Conservation (phyloP, 805 yeast species). For the Yamadazyma akitaensis region DNA sequence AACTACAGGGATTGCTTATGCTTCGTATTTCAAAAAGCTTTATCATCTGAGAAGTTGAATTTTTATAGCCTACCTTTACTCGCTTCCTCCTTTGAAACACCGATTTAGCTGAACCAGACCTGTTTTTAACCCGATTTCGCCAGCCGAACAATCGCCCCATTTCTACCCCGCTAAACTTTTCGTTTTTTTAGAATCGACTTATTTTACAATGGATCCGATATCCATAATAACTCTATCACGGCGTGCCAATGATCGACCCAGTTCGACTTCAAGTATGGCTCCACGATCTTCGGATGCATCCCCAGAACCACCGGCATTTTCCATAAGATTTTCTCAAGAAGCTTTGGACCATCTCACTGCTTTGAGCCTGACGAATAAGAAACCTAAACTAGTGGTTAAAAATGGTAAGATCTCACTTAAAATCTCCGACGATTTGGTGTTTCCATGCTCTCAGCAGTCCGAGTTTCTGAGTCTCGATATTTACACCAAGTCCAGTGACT, state of each 20-base stretch:
- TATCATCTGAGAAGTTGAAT: not conserved
- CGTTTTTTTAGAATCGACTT: no score
- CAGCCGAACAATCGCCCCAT: not conserved
- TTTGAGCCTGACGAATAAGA: constrained; percentile 11
- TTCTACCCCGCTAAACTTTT: not conserved
- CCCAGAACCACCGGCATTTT: constrained; percentile 2
- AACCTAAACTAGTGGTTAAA: constrained; percentile 35
- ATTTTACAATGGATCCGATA: constrained; percentile 3
- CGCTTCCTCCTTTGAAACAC: not conserved
- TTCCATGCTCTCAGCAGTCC: constrained; percentile 31
- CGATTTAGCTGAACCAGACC: no score
- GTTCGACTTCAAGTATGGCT: not conserved
- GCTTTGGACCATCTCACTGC: constrained; percentile 23
- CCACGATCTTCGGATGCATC: not conserved
- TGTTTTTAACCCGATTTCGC: no score
- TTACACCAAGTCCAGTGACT: constrained; percentile 16
- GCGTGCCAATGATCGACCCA: not conserved
- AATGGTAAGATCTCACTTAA: constrained; percentile 33
- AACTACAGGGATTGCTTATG: not conserved
- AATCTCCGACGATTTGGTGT: constrained; percentile 22
- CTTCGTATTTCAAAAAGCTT: not conserved
- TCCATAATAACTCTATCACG: not conserved
- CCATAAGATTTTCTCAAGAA: constrained; percentile 24
- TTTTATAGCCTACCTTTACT: not conserved
- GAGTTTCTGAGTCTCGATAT: constrained; percentile 37